phyloP scores from a whole-genome alignment of 225 moss, liverwort and hornwort genomes.

The Thuidium tamariscinum region DNA sequence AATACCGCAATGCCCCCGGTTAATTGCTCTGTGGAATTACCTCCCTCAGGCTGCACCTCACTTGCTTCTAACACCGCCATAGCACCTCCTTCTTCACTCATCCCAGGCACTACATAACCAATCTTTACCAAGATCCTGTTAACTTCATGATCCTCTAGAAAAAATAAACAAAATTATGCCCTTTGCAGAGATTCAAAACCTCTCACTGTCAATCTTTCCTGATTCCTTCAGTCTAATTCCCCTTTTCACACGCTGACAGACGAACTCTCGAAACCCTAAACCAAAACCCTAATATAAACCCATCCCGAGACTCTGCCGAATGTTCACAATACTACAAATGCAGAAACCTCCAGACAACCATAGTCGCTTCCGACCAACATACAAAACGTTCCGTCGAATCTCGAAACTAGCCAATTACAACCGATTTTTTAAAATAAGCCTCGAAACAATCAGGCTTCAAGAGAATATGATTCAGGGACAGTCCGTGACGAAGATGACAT shows the following conservation, averaged over 20 bases:
- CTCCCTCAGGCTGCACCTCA: neutral
- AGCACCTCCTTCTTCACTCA: constrained; percentile 3
- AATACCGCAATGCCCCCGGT: neutral
- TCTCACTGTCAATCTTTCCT: neutral
- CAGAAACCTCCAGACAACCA: neutral
- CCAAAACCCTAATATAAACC: neutral
- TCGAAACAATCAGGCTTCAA: neutral
- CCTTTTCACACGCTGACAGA: neutral
- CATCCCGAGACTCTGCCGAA: neutral
- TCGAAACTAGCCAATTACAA: neutral
- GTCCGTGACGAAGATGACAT: neutral
- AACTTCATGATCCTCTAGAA: neutral
- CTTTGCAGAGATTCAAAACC: neutral
- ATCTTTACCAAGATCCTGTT: neutral
- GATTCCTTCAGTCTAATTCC: neutral
- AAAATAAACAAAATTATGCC: too few relatives aligned
- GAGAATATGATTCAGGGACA: neutral
- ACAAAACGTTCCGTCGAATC: neutral
- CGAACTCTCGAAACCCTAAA: neutral
- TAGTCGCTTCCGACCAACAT: neutral
- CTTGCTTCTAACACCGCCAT: neutral
- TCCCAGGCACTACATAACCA: neutral
- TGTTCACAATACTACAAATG: neutral
- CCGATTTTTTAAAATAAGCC: neutral
- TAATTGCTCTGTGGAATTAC: neutral